These are phyloP conservation scores for Entophlyctis luteolus DNA, from an alignment of 192 early-diverging fungal genomes.

Conservation along the genomic window DNA sequence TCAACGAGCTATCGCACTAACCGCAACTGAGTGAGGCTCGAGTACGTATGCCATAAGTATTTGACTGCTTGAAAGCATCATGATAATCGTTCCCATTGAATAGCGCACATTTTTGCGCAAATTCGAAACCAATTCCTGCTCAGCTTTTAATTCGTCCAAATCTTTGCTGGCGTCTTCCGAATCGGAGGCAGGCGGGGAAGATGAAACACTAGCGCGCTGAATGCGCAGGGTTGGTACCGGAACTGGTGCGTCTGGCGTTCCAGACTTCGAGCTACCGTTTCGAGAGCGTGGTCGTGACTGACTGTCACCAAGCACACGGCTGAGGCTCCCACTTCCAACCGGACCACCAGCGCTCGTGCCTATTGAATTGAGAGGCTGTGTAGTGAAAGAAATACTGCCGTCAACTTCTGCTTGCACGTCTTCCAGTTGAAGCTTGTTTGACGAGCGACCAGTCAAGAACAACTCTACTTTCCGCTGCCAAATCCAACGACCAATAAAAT, in stretches of 20 bases:
- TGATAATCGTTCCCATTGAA: constrained; percentile 26
- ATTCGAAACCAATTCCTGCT: background rate
- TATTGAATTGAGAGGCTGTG: too few species aligned
- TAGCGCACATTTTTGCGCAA: constrained; percentile 23
- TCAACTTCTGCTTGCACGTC: constrained; percentile 21
- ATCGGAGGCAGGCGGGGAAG: too few species aligned
- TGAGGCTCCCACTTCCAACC: background rate
- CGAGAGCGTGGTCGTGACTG: too few species aligned
- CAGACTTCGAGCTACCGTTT: background rate
- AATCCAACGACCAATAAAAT: constrained; percentile 36
- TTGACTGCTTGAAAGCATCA: constrained; percentile 41
- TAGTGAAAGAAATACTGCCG: too few species aligned
- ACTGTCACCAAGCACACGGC: background rate
- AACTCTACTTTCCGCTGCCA: constrained; percentile 26
- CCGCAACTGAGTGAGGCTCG: constrained; percentile 35
- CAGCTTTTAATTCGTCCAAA: background rate
- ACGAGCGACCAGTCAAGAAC: background rate
- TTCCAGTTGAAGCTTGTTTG: constrained; percentile 13
- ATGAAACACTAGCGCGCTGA: background rate
- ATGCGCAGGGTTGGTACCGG: background rate
- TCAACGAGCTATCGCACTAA: background rate
- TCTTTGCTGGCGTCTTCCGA: background rate
- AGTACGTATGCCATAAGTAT: constrained; percentile 39
- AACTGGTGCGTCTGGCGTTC: too few species aligned
- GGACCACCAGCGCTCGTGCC: too few species aligned